phyloP scores from a whole-genome alignment of 2,329 filamentous ascomycete species.

The Aspergillus sp. region DNA sequence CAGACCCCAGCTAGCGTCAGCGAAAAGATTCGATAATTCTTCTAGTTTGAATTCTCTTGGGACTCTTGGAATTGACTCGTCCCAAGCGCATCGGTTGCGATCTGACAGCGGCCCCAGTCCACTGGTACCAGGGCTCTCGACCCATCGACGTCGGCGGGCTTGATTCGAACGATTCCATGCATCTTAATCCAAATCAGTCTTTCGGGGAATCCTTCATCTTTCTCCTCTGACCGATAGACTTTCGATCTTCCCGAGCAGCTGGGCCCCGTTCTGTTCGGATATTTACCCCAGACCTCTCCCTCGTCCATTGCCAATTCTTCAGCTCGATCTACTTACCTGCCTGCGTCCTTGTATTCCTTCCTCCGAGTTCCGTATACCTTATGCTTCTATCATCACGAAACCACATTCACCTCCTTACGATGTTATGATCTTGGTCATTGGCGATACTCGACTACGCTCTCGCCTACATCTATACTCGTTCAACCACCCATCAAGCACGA shows the following conservation, averaged over 20 bases:
- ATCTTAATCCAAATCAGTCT: conserved; percentile 12
- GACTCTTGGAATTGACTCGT: not conserved
- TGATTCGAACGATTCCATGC: conserved; percentile 15
- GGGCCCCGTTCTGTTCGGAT: conserved; percentile 2
- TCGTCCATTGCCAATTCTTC: not conserved
- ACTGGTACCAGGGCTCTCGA: not conserved
- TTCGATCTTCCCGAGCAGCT: conserved; percentile 9
- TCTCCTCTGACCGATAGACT: conserved; percentile 13
- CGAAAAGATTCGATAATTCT: not conserved
- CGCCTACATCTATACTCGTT: not conserved
- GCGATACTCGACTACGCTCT: not conserved
- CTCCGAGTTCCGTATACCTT: not conserved
- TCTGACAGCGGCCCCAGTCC: conserved; percentile 8
- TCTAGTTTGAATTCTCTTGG: not conserved
- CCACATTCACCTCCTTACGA: not conserved
- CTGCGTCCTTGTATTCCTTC: not conserved
- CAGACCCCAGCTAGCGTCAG: not conserved
- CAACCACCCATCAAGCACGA: too few species aligned
- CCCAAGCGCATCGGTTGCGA: not conserved
- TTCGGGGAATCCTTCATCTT: conserved; percentile 10
- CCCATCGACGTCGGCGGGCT: not conserved
- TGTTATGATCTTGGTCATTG: not conserved
- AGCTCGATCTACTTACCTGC: not conserved
- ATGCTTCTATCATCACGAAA: not conserved
- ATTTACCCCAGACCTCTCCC: conserved; percentile 11